A percentile compares a stretch with the other conserved stretches of the same genome.
phyloP scores from a whole-genome alignment of 768 basidiomycete species.

The Lactifluus subvellereus region DNA sequence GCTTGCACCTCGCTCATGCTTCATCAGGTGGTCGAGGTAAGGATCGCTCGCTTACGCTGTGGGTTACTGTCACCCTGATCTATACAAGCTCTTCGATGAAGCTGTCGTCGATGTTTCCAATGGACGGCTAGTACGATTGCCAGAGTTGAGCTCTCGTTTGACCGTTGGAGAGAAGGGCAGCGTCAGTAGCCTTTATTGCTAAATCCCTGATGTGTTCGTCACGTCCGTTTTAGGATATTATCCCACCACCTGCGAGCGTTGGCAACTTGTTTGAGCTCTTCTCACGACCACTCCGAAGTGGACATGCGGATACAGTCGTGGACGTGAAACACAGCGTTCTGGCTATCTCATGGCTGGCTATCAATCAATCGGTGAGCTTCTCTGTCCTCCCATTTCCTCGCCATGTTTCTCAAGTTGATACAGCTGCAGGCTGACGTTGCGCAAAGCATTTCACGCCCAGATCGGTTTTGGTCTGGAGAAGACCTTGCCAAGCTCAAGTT shows the following conservation, averaged over 20 bases:
- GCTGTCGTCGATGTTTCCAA: slow-evolving; percentile 63
- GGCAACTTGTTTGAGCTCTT: slow-evolving; percentile 44
- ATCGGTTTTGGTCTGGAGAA: slow-evolving; percentile 65
- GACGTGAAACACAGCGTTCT: slow-evolving; percentile 71
- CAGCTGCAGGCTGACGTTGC: slow-evolving; percentile 61
- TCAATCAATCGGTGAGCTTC: slow-evolving; percentile 71
- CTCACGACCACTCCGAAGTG: slow-evolving; percentile 39
- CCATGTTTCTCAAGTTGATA: slow-evolving; percentile 8
- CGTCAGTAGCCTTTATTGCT: slow-evolving; percentile 38
- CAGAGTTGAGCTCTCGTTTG: slow-evolving; percentile 72
- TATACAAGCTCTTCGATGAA: slow-evolving; percentile 73
- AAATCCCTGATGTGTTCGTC: slow-evolving; percentile 7
- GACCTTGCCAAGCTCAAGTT: slow-evolving; percentile 61
- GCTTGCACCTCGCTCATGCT: slow-evolving; percentile 14
- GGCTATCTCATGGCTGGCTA: slow-evolving; percentile 79
- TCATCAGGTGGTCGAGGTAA: slow-evolving; percentile 68
- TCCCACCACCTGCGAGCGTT: slow-evolving; percentile 48
- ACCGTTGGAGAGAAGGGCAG: slow-evolving; percentile 68
- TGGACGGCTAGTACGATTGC: slow-evolving; percentile 61
- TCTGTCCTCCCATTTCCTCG: not conserved
- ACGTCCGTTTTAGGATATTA: slow-evolving; percentile 49
- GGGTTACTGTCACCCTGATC: slow-evolving; percentile 15
- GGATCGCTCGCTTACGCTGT: slow-evolving; percentile 22
- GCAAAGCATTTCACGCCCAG: slow-evolving; percentile 55
- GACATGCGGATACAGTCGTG: slow-evolving; percentile 56